These are phyloP conservation scores for Rehmannia glutinosa DNA, from an alignment of 257 asterid genomes.

Conservation along the genomic window DNA sequence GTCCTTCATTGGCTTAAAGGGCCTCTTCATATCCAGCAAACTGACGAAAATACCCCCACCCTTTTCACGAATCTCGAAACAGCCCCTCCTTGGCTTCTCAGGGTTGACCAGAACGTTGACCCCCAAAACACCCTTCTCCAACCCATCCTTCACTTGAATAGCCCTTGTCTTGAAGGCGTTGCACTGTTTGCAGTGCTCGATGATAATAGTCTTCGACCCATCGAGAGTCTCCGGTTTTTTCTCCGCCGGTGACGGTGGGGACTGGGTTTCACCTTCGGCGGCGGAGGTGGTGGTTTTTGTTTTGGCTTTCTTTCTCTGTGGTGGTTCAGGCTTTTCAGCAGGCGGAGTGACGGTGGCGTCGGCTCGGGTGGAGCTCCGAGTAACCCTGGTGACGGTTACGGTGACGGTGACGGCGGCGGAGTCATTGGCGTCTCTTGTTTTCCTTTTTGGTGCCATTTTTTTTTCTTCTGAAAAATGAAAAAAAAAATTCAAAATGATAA, in stretches of 20 bases:
- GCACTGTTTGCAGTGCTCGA: slow-evolving; percentile 83
- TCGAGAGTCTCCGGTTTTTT: not conserved
- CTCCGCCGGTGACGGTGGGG: not conserved
- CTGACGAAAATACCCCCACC: slow-evolving; percentile 65
- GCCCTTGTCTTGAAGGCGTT: slow-evolving; percentile 60
- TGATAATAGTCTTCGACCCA: slow-evolving; percentile 33
- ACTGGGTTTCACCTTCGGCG: not conserved
- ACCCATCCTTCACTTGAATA: slow-evolving; percentile 43
- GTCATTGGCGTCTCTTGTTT: not conserved
- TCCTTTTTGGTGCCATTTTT: slow-evolving; percentile 41
- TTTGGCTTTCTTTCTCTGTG: slow-evolving; percentile 32
- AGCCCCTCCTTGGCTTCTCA: slow-evolving; percentile 78
- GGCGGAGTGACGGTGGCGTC: slow-evolving; percentile 15
- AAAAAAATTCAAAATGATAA: not conserved
- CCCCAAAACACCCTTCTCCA: slow-evolving; percentile 49
- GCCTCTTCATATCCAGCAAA: slow-evolving; percentile 73
- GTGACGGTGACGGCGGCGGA: slow-evolving; percentile 15
- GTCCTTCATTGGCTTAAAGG: slow-evolving; percentile 50
- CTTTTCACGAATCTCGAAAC: slow-evolving; percentile 74
- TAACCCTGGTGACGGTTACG: slow-evolving; percentile 22
- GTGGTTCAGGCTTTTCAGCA: slow-evolving; percentile 22
- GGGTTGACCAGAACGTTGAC: slow-evolving; percentile 68
- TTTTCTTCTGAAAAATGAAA: not conserved
- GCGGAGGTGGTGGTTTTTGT: slow-evolving; percentile 6
- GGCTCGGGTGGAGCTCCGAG: slow-evolving; percentile 38